These are phyloP conservation scores for Vitellaria paradoxa DNA, from an alignment of 179 eudicot genomes.

Conservation along the genomic window DNA sequence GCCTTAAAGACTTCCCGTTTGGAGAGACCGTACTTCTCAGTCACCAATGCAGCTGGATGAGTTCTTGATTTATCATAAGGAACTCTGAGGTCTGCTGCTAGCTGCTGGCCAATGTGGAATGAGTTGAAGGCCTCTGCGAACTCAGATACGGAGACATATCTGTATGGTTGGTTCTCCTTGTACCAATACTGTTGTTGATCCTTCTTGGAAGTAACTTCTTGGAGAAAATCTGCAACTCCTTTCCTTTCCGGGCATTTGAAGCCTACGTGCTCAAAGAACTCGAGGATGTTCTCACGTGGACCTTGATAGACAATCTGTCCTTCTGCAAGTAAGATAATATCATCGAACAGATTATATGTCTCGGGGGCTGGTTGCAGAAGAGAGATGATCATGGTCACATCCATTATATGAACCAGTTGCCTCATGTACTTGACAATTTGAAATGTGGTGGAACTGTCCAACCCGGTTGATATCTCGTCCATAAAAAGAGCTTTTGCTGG, in stretches of 20 bases:
- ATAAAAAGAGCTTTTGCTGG: constrained; percentile 61
- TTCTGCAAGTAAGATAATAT: constrained; percentile 60
- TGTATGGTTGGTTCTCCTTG: constrained; percentile 42
- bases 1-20: constrained; percentile 47
- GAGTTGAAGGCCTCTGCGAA: constrained; percentile 39
- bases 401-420: constrained; percentile 64
- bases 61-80: constrained; percentile 50
- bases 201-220: constrained; percentile 79
- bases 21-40: constrained; percentile 47
- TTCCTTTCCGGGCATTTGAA: constrained; percentile 70
- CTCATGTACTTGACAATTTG: constrained; percentile 58
- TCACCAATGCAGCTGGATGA: constrained; percentile 53
- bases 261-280: constrained; percentile 54
- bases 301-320: constrained; percentile 75
- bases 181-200: constrained; percentile 84
- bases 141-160: constrained; percentile 43
- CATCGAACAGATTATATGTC: constrained; percentile 67
- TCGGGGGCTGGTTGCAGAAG: constrained; percentile 79
- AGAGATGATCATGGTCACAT: constrained; percentile 59
- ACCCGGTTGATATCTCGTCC: constrained; percentile 82
- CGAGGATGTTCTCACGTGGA: constrained; percentile 50
- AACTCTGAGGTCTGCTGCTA: constrained; percentile 33
- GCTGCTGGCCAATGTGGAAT: constrained; percentile 38
- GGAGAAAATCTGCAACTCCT: constrained; percentile 76
- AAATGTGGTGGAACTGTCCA: constrained; percentile 75